A percentile compares a stretch with the other conserved stretches of the same genome.
phyloP scores from a whole-genome alignment of 805 yeast genomes.

The Yarrowia phangngaensis region DNA sequence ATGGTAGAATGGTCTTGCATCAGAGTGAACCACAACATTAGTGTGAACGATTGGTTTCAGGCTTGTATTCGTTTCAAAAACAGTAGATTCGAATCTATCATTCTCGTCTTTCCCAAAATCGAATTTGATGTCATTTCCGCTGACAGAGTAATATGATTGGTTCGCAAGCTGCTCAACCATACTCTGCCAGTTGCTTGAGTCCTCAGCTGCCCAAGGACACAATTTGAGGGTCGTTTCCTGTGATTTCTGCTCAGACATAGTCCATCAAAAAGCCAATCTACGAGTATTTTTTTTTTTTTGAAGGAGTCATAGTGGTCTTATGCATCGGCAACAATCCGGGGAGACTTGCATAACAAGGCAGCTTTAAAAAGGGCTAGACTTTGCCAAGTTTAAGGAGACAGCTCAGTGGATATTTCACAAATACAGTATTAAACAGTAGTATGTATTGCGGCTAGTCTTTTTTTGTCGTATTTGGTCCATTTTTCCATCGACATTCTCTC shows the following conservation, averaged over 20 bases:
- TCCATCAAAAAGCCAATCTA: too few species aligned
- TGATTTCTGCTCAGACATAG: too few species aligned
- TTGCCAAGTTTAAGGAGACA: too few species aligned
- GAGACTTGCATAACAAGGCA: too few species aligned
- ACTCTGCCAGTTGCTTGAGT: not conserved
- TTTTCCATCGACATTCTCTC: too few species aligned
- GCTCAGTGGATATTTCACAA: too few species aligned
- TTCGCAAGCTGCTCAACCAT: not conserved
- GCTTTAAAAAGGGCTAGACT: too few species aligned
- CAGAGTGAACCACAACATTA: not conserved
- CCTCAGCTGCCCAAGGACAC: slow-evolving; percentile 4
- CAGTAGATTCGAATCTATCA: not conserved
- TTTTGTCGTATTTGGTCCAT: too few species aligned
- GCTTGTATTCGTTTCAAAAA: not conserved
- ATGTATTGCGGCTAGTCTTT: too few species aligned
- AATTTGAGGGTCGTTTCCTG: not conserved
- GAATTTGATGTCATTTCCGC: slow-evolving; percentile 1
- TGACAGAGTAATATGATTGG: not conserved
- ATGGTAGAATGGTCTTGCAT: slow-evolving; percentile 11
- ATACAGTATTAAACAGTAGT: too few species aligned
- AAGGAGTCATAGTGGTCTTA: too few species aligned
- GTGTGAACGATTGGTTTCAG: not conserved
- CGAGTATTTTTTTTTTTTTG: not conserved
- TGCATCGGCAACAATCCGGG: too few species aligned
- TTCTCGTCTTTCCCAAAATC: not conserved